phyloP scores from a whole-genome alignment of 2,329 filamentous ascomycete genomes.

The Fusarium dlaminii region DNA sequence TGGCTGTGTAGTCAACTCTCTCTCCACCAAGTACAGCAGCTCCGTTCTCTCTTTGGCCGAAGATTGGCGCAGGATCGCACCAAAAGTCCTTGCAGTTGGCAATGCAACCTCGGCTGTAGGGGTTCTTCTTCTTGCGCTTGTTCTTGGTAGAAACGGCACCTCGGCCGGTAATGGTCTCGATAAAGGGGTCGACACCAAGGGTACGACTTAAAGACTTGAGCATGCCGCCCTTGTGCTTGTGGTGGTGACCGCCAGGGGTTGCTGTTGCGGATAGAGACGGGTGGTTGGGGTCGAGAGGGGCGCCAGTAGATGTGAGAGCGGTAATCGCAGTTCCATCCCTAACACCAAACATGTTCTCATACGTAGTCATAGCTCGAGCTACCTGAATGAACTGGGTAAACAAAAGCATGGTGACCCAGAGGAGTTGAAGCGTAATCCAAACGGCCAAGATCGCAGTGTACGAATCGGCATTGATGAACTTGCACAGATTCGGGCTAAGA shows the following conservation, averaged over 20 bases:
- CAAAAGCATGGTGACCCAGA: slow-evolving; percentile 97
- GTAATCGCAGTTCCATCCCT: slow-evolving; percentile 69
- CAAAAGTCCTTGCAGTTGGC: slow-evolving; percentile 96
- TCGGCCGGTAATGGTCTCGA: slow-evolving; percentile 88
- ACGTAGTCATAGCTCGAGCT: slow-evolving; percentile 91
- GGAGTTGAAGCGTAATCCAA: slow-evolving; percentile 86
- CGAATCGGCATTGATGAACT: slow-evolving; percentile 79
- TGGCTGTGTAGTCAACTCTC: slow-evolving; percentile 82
- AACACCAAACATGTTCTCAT: slow-evolving; percentile 92
- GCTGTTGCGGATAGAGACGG: slow-evolving; percentile 66
- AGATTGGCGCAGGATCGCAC: slow-evolving; percentile 87
- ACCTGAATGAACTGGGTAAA: slow-evolving; percentile 95
- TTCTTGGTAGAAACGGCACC: slow-evolving; percentile 70
- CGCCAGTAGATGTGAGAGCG: slow-evolving; percentile 81
- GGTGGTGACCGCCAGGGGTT: slow-evolving; percentile 56
- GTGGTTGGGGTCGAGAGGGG: slow-evolving; percentile 73
- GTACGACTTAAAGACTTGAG: slow-evolving; percentile 84
- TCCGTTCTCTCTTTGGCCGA: slow-evolving; percentile 78
- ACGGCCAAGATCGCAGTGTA: slow-evolving; percentile 82
- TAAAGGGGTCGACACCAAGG: slow-evolving; percentile 91
- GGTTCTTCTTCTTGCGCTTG: slow-evolving; percentile 73
- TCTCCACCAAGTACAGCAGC: slow-evolving; percentile 80
- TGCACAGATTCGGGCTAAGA: slow-evolving; percentile 79
- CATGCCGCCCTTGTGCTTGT: slow-evolving; percentile 70
- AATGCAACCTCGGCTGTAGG: slow-evolving; percentile 84